Evolutionary conservation across 495 filamentous ascomycete genomes (phyloP).

Genomic region (Peziza echinospora): DNA sequence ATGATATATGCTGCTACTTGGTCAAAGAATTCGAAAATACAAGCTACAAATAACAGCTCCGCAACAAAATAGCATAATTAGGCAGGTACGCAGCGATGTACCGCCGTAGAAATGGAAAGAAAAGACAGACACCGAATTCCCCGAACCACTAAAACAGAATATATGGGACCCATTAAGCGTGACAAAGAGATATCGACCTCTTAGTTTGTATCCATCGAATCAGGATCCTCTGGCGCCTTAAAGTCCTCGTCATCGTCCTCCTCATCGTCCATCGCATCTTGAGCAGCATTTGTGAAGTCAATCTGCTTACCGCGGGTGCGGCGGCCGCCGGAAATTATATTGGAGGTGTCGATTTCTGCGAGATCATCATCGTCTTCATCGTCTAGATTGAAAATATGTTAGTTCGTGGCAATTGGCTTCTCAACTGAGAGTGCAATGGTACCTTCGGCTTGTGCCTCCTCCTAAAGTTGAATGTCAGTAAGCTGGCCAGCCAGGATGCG

Average conservation of each 20-base stretch:
- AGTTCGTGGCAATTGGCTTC: slow-evolving; percentile 6
- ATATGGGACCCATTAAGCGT: no score
- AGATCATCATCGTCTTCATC: slow-evolving; percentile 64
- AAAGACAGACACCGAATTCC: no score
- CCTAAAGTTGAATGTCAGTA: slow-evolving; percentile 4
- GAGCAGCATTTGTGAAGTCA: slow-evolving; percentile 63
- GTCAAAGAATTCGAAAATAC: no score
- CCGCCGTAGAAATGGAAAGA: no score
- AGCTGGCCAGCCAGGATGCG: background rate
- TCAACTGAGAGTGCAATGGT: background rate
- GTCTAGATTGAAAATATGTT: slow-evolving; percentile 1
- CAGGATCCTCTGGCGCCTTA: background rate
- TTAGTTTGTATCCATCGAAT: no score
- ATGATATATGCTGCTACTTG: no score
- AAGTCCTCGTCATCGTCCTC: slow-evolving; percentile 59
- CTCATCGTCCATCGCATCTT: slow-evolving; percentile 48
- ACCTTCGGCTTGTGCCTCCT: background rate
- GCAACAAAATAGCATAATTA: no score
- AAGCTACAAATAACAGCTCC: no score
- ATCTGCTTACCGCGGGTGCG: slow-evolving; percentile 73
- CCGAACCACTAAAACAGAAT: no score
- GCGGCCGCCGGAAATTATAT: slow-evolving; percentile 57
- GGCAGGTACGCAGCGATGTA: no score
- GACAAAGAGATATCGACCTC: no score
- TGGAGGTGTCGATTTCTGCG: slow-evolving; percentile 69